Evolutionary conservation across 2,329 filamentous ascomycete species (phyloP), one percentile per base, ranked within the genome.

Genomic region (Colletotrichum spinosum): DNA sequence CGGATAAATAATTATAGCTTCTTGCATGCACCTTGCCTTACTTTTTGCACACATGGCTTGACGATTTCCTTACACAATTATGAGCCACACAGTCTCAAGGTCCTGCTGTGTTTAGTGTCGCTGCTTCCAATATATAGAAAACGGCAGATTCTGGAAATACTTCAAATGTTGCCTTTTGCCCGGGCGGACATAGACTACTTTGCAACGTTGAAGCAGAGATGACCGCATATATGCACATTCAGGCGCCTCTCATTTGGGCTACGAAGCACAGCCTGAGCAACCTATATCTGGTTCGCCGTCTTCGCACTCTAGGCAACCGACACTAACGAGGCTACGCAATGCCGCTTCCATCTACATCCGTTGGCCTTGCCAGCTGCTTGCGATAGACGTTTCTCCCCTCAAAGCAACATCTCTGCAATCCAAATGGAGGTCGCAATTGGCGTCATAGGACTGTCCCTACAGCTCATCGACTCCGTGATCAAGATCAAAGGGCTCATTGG

Each of bases 401-500:
- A 13, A n/a, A 9, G 25, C 6, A 35, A 17, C 7, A 11, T 33
- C 13, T 52, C 34, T n/a, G 13, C 11, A 11, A 8, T 1, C 35
- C 35, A 5, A 9, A 63, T 59, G 54, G 55, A 63, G 60, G 48
- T 53, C 8, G 60, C 60, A 33, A 63, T 63, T 13, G 60, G 60
- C 9, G 55, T 59, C n/a, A 37, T 63, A n/a, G 60, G 54, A 10
- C 55, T 63, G 6, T 63, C 60, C 3, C 48, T 59, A 11, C 35
- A 53, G n/a, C 55, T 59, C 8, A 37, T 63, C 41, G 60, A 63
- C n/a, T 63, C 60, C 1, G 60, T 48, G 6, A 6, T 80, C 65
- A 76, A 81, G 56, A 76, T 82, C 37, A 92, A 88, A 79, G 87
- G 92, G 44, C 82, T 84, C 2, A 68, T 88, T n/a, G n/a, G 34